Percentiles rank a stretch among this genome's conserved stretches.
Conservation (phyloP, 169 alveolate genomes). For the Plasmodium vivax region DNA sequence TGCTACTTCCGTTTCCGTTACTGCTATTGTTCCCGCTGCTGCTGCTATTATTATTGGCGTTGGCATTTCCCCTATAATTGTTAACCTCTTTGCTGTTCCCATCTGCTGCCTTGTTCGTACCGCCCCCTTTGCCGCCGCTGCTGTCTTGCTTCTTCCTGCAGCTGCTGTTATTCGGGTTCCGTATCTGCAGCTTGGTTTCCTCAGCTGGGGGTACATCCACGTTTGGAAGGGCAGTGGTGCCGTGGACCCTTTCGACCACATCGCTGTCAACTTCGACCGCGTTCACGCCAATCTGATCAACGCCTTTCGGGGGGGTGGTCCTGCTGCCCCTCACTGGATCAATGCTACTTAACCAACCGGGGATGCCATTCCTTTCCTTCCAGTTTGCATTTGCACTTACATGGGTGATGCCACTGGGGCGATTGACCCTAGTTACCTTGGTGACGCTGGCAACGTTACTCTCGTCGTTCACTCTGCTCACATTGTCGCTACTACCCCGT, state of each 20-base stretch:
- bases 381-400: neutral
- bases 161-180: neutral
- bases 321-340: neutral
- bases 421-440: neutral
- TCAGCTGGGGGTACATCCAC: neutral
- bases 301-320: neutral
- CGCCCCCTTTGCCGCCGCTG: neutral
- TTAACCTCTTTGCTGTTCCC: neutral
- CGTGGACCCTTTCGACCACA: neutral
- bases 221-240: neutral
- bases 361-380: neutral
- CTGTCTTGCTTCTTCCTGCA: neutral
- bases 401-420: neutral
- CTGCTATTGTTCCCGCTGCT: slow-evolving; percentile 1
- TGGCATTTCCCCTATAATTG: neutral
- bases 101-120: slow-evolving; percentile 5
- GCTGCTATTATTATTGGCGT: neutral
- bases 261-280: too few species aligned
- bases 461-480: neutral
- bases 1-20: neutral
- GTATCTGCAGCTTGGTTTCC: neutral
- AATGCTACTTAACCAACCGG: neutral
- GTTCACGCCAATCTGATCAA: neutral
- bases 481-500: neutral
- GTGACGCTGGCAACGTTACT: neutral